Percentiles rank a stretch among this genome's conserved stretches.
Evolutionary conservation across 345 rosid genomes (phyloP).

Genomic region (Turritis glabra): DNA sequence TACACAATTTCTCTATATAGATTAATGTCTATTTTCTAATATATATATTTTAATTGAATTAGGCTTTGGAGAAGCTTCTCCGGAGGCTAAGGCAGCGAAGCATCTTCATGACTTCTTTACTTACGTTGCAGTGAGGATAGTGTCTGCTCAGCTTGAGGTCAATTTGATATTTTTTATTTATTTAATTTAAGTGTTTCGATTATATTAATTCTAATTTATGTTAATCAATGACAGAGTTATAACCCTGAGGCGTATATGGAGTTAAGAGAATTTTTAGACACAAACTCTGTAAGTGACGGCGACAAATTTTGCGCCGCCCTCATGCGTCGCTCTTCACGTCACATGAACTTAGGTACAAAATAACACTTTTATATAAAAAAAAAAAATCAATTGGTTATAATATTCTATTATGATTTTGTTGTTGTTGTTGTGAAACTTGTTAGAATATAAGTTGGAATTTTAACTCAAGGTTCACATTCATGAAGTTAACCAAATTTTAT

Average conservation of each 20-base stretch:
- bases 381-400: background rate
- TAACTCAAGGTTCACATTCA: background rate
- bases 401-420: background rate
- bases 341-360: conserved; percentile 59
- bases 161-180: background rate
- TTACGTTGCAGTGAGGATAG: conserved; percentile 71
- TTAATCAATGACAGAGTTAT: conserved; percentile 57
- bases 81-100: conserved; percentile 77
- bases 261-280: conserved; percentile 56
- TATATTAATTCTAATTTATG: background rate
- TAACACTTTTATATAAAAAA: background rate
- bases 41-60: background rate
- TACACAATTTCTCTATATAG: background rate
- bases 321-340: conserved; percentile 81
- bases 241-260: conserved; percentile 77
- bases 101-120: conserved; percentile 82
- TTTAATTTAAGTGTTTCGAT: background rate
- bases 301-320: conserved; percentile 69
- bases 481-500: background rate
- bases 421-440: background rate
- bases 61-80: conserved; percentile 89
- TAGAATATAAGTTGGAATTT: background rate
- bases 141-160: conserved; percentile 83
- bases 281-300: conserved; percentile 70
- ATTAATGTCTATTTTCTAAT: background rate